Percentiles rank a stretch among this genome's conserved stretches.
phyloP scores from a whole-genome alignment of 257 asterid species.

The Forsythia suspensa region DNA sequence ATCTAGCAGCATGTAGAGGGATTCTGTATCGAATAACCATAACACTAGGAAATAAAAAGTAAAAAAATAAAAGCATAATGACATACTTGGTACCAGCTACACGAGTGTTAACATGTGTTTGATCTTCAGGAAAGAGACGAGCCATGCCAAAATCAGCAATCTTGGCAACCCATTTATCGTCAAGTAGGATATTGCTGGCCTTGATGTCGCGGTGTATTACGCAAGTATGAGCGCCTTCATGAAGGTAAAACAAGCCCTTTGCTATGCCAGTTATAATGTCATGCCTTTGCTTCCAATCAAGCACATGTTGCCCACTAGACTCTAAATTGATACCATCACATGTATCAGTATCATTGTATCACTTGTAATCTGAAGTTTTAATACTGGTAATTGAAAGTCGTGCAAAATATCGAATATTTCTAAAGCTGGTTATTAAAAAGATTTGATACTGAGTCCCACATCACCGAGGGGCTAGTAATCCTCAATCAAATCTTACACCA shows the following conservation, averaged over 20 bases:
- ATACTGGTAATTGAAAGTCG: background rate
- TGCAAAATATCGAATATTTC: background rate
- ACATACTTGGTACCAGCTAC: conserved; percentile 92
- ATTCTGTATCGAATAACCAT: background rate
- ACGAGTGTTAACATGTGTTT: conserved; percentile 79
- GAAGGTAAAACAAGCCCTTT: conserved; percentile 82
- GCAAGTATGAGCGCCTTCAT: conserved; percentile 72
- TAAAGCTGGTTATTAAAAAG: background rate
- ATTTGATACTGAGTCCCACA: background rate
- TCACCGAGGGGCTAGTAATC: background rate
- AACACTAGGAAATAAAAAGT: background rate
- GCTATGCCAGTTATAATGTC: conserved; percentile 69
- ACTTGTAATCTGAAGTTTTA: background rate
- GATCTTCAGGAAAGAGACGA: conserved; percentile 74
- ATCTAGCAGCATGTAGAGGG: background rate
- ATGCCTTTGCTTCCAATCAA: conserved; percentile 77
- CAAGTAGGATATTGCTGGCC: conserved; percentile 86
- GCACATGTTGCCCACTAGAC: conserved; percentile 44
- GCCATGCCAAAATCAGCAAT: conserved; percentile 98
- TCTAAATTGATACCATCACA: conserved; percentile 41
- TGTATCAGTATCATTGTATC: conserved; percentile 9
- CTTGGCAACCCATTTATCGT: conserved; percentile 83
- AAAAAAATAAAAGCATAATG: background rate
- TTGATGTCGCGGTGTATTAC: conserved; percentile 94
- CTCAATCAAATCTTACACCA: background rate